Percentiles rank a stretch among this genome's conserved stretches.
Evolutionary conservation across 2,329 filamentous ascomycete species (phyloP).

Genomic region (Sodiomyces alkalinus): DNA sequence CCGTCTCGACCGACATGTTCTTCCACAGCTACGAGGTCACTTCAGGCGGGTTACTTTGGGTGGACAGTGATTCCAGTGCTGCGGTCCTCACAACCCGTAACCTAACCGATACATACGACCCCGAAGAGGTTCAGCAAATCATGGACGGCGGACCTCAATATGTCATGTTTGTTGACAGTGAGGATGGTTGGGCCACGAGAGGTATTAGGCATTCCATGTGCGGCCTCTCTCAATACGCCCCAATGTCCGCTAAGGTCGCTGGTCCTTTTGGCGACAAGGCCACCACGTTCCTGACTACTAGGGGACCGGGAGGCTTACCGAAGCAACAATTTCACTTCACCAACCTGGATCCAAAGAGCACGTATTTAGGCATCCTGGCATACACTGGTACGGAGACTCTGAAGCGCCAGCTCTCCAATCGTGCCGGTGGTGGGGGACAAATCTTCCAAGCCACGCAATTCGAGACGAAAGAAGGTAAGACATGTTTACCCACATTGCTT

Average conservation of each 20-base stretch:
- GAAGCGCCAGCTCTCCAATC: conserved; percentile 15
- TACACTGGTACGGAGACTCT: conserved; percentile 35
- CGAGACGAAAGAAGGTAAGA: conserved; percentile 61
- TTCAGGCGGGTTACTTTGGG: conserved; percentile 41
- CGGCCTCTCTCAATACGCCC: conserved; percentile 53
- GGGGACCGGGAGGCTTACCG: conserved; percentile 49
- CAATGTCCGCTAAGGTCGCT: conserved; percentile 42
- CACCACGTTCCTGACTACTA: conserved; percentile 51
- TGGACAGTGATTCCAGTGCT: conserved; percentile 71
- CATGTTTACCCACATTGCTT: conserved; percentile 24
- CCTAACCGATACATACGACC: conserved; percentile 41
- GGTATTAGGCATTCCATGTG: conserved; percentile 74
- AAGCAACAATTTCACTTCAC: conserved; percentile 82
- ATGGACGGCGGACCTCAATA: conserved; percentile 46
- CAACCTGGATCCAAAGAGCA: conserved; percentile 54
- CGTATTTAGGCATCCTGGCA: conserved; percentile 61
- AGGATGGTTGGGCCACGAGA: conserved; percentile 39
- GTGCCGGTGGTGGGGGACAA: conserved; percentile 53
- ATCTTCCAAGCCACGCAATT: conserved; percentile 64
- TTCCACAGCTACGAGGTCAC: conserved; percentile 49
- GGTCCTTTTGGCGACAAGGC: conserved; percentile 31
- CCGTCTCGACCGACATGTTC: conserved; percentile 62
- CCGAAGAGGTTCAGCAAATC: conserved; percentile 36
- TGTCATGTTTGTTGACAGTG: conserved; percentile 59
- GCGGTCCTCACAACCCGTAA: conserved; percentile 69